A percentile compares a stretch with the other conserved stretches of the same genome.
phyloP scores from a whole-genome alignment of 2,329 filamentous ascomycete species.

The Chaetomiaceae sp. region DNA sequence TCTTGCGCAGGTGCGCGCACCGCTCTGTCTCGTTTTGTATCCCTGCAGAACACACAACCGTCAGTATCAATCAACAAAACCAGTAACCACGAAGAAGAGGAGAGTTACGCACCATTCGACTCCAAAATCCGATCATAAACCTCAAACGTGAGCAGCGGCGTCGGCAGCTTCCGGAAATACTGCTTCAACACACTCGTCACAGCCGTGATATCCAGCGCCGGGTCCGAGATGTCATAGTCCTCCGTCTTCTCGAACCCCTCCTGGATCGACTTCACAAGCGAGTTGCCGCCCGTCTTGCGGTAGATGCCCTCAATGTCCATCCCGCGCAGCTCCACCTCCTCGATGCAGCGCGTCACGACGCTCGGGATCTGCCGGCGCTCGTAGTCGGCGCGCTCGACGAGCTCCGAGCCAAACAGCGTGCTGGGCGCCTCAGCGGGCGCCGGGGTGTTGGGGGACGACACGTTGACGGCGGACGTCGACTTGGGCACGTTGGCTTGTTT shows the following conservation, averaged over 20 bases:
- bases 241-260: slow-evolving; percentile 84
- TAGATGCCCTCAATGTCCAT: slow-evolving; percentile 99
- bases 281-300: slow-evolving; percentile 90
- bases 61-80: slow-evolving; percentile 19
- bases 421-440: slow-evolving; percentile 49
- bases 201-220: slow-evolving; percentile 89
- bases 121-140: slow-evolving; percentile 88
- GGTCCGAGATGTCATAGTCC: slow-evolving; percentile 89
- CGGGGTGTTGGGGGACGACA: slow-evolving; percentile 31
- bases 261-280: slow-evolving; percentile 84
- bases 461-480: slow-evolving; percentile 42
- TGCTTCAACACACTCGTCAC: slow-evolving; percentile 95
- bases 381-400: slow-evolving; percentile 78
- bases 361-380: slow-evolving; percentile 86
- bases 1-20: slow-evolving; percentile 65
- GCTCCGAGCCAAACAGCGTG: slow-evolving; percentile 81
- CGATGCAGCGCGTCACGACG: slow-evolving; percentile 89
- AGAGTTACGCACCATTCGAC: slow-evolving; percentile 58
- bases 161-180: slow-evolving; percentile 91
- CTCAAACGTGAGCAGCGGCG: slow-evolving; percentile 84
- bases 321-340: slow-evolving; percentile 91
- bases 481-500: slow-evolving; percentile 41
- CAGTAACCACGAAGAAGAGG: no score
- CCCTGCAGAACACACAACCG: slow-evolving; percentile 38
- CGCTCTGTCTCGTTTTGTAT: slow-evolving; percentile 64